A percentile compares a stretch with the other conserved stretches of the same genome.
Evolutionary conservation across 1,139 yeast genomes (phyloP).

Genomic region (Suhomyces coccinellae): DNA sequence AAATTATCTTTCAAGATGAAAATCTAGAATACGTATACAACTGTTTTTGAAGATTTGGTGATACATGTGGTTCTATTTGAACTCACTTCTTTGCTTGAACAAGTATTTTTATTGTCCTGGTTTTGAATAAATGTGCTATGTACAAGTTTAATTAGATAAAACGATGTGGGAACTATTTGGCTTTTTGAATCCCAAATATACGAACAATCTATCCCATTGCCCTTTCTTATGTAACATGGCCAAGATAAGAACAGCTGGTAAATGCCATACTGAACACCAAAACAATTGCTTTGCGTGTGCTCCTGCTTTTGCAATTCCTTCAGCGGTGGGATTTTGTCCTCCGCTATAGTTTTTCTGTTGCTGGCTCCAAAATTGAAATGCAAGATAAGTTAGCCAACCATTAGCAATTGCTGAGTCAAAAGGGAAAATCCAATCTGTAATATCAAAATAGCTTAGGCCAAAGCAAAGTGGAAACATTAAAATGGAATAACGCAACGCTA

Average conservation of each 20-base stretch:
- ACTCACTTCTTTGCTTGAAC: no score
- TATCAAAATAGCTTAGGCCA: constrained; percentile 74
- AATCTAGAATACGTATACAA: no score
- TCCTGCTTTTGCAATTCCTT: constrained; percentile 60
- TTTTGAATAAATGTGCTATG: background rate
- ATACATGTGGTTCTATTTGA: no score
- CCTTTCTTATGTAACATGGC: constrained; percentile 96
- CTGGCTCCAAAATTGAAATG: constrained; percentile 82
- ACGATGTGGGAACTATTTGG: background rate
- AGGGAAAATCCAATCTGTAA: constrained; percentile 81
- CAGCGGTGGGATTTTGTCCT: constrained; percentile 43
- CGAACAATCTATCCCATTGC: constrained; percentile 79
- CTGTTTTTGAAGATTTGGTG: no score
- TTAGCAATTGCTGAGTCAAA: constrained; percentile 80
- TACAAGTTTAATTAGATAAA: background rate
- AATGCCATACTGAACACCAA: constrained; percentile 94
- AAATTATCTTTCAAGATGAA: no score
- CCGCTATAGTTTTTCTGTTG: constrained; percentile 57
- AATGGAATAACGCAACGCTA: constrained; percentile 82
- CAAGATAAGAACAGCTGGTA: constrained; percentile 83
- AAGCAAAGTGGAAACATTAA: constrained; percentile 91
- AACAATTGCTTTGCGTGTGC: constrained; percentile 78
- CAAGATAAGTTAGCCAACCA: constrained; percentile 80
- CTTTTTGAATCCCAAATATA: constrained; percentile 26
- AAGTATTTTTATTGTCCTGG: background rate